A percentile compares a stretch with the other conserved stretches of the same genome.
phyloP scores from a whole-genome alignment of 306 rosid species.

The Quercus wislizeni region DNA sequence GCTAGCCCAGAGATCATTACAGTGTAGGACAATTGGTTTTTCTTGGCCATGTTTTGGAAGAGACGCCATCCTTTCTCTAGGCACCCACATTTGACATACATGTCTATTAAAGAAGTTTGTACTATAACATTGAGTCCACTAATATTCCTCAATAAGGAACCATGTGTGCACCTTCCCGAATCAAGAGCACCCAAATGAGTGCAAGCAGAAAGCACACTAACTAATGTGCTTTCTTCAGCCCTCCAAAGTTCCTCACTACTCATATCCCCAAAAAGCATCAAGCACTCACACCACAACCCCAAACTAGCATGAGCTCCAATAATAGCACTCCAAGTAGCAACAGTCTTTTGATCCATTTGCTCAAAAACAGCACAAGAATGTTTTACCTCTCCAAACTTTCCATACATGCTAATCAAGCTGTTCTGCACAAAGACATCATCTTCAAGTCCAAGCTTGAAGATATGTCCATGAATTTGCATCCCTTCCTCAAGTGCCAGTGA shows the following conservation, averaged over 20 bases:
- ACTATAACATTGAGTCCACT: constrained; percentile 70
- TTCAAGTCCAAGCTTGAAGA: constrained; percentile 58
- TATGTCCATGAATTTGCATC: constrained; percentile 61
- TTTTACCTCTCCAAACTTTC: constrained; percentile 45
- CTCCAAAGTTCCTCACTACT: constrained; percentile 50
- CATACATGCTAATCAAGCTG: constrained; percentile 82
- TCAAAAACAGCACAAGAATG: constrained; percentile 49
- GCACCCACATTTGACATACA: constrained; percentile 84
- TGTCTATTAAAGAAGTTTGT: constrained; percentile 68
- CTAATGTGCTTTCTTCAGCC: constrained; percentile 79
- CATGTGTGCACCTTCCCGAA: constrained; percentile 75
- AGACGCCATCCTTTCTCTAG: constrained; percentile 53
- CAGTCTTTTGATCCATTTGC: constrained; percentile 48
- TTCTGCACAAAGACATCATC: constrained; percentile 70
- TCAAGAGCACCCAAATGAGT: constrained; percentile 72
- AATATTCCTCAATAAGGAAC: constrained; percentile 60
- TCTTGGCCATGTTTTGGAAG: constrained; percentile 56
- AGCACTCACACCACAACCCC: constrained; percentile 70
- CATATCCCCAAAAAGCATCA: constrained; percentile 66
- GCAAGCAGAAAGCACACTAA: constrained; percentile 73
- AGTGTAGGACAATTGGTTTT: constrained; percentile 60
- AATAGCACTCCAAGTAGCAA: constrained; percentile 87
- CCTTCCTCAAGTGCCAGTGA: constrained; percentile 51
- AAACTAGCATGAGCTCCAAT: constrained; percentile 68
- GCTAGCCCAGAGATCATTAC: constrained; percentile 85